These are phyloP conservation scores for Exserohilum turcica DNA, from an alignment of 2,329 filamentous ascomycete genomes.

Conservation along the genomic window DNA sequence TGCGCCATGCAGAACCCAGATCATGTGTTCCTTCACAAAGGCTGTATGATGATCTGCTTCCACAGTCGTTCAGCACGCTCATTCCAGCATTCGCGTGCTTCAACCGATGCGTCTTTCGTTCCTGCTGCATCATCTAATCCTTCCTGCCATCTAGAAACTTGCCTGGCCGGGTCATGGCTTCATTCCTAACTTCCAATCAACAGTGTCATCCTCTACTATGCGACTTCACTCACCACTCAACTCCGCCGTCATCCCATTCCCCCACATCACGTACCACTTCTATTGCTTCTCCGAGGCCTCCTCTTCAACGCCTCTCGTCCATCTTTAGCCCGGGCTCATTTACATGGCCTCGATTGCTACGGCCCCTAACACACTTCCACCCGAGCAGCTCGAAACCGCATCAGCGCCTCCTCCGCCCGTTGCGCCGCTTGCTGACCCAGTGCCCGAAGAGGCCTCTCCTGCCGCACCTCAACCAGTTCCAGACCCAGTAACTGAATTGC, in stretches of 20 bases:
- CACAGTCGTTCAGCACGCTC: not conserved
- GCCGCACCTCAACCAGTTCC: not conserved
- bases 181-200: not conserved
- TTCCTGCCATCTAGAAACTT: not conserved
- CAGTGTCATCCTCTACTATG: not conserved
- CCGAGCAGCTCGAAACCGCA: not conserved
- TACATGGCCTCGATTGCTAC: constrained; percentile 1
- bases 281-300: not conserved
- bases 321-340: constrained; percentile 1
- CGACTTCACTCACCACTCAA: constrained; percentile 2
- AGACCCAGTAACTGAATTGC: not conserved
- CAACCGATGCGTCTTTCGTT: not conserved
- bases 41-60: not conserved
- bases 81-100: not conserved
- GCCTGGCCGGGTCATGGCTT: constrained; percentile 1
- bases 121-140: not conserved
- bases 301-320: not conserved
- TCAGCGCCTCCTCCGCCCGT: not conserved
- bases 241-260: constrained; percentile 1
- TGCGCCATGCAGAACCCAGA: not conserved
- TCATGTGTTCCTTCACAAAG: not conserved
- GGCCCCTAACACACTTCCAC: not conserved
- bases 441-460: not conserved
- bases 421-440: constrained; percentile 1
- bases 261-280: not conserved